Base-by-base conservation (phyloP, 2,329 filamentous ascomycete species). In the Pseudogymnoascus sp. region DNA sequence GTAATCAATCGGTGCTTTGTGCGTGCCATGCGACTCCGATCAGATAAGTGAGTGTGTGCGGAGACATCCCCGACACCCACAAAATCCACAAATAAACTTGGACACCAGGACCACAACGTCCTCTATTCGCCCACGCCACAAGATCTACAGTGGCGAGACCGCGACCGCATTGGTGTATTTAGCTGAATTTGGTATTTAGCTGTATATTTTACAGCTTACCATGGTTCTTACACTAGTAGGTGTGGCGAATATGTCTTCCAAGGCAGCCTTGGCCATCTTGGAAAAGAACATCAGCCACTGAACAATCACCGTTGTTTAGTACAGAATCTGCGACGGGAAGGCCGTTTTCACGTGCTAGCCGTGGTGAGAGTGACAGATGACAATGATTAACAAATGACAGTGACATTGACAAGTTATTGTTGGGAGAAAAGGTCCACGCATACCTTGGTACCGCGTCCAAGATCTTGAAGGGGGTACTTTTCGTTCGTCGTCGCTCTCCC, bases 191-290 rank as follows among this genome's bases (percentile, higher is more conserved):
- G 8, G 21, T 46, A 23, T 46, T 23, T 46, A 21, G 42, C 42
- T 46, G 14, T 49, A 28, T 18, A 56, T 34, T 56, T 56, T 56
- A 56, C 49, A 56, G 49, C 49, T 56, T 56, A 56, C 49, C 49
- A 56, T 56, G 49, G 49, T 56, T 56, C 28, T 18, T 56, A 12
- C 16, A 21, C 1, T n/a, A 56, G 28, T 18, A 34, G 25, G 28
- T 34, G 49, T 34, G 49, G 49, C 49, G 49, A 56, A 56, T 56
- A 16, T 28, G 21, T 34, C 49, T 34, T 56, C 49, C 49, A 56
- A 56, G 49, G 49, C 49, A 56, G n/a, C 3, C 49, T 56, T 12
- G 7, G 49, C 25, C 12, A 46, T 53, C 46, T 53, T 31, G 25
- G 46, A 7, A 18, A 7, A 21, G 28, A 49, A 53, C 25, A 34